Percentiles rank a stretch among this genome's conserved stretches.
Conservation (phyloP, 345 rosid genomes). For the Linum trigynum region DNA sequence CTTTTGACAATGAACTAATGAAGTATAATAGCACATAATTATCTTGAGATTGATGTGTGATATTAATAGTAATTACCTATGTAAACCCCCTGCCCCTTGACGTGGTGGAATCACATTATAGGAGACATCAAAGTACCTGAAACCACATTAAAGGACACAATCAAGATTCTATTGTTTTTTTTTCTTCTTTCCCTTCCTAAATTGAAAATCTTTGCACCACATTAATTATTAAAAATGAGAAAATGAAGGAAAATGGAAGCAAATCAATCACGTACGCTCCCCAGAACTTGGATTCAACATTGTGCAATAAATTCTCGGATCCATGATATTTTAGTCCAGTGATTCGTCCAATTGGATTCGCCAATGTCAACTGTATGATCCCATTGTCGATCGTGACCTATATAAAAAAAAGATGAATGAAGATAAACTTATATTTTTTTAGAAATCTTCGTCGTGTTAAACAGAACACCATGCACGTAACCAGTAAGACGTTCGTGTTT, state of each 20-base stretch:
- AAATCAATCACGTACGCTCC: slow-evolving; percentile 41
- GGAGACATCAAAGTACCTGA: slow-evolving; percentile 76
- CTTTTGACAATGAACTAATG: too few relatives aligned
- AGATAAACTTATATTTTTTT: too few relatives aligned
- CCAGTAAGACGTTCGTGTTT: too few relatives aligned
- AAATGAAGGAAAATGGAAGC: background rate
- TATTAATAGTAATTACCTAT: too few relatives aligned
- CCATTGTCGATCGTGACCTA: slow-evolving; percentile 72
- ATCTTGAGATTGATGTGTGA: background rate
- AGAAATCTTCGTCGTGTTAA: too few relatives aligned
- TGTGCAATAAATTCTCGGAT: slow-evolving; percentile 44
- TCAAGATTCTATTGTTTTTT: too few relatives aligned
- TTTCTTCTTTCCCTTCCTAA: too few relatives aligned
- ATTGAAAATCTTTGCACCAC: background rate
- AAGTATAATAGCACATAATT: too few relatives aligned
- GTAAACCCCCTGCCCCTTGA: slow-evolving; percentile 16
- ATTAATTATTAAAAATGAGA: background rate
- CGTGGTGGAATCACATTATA: slow-evolving; percentile 31
- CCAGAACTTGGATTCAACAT: slow-evolving; percentile 14
- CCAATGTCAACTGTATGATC: slow-evolving; percentile 42
- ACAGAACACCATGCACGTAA: too few relatives aligned
- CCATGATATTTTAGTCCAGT: slow-evolving; percentile 52
- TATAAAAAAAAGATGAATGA: too few relatives aligned
- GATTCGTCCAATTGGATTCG: slow-evolving; percentile 50
- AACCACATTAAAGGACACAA: background rate